Evolutionary conservation across 1,139 yeast species (phyloP).

Genomic region (Candida smagusa): DNA sequence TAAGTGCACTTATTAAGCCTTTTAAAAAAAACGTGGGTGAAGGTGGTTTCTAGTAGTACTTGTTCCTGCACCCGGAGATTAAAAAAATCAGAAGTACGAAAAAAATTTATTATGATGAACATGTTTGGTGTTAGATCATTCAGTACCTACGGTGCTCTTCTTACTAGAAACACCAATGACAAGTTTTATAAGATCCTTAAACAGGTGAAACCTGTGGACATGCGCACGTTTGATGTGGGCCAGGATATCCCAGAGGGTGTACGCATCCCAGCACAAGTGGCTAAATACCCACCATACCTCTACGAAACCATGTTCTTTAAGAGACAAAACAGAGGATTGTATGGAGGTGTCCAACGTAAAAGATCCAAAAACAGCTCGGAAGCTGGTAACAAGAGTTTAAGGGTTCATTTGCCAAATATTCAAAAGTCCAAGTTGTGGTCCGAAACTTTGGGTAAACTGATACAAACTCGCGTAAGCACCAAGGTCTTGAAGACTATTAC

Average conservation of each 20-base stretch:
- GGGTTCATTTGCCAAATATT: constrained; percentile 82
- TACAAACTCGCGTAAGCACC: constrained; percentile 67
- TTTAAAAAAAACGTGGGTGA: too few relatives aligned
- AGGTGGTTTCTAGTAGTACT: neutral
- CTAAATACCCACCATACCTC: constrained; percentile 71
- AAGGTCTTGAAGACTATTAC: constrained; percentile 81
- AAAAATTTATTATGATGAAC: too few relatives aligned
- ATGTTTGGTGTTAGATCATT: constrained; percentile 5
- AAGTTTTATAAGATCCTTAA: constrained; percentile 39
- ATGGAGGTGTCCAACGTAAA: constrained; percentile 82
- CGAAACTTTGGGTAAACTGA: constrained; percentile 59
- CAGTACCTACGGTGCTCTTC: constrained; percentile 5
- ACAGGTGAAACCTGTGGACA: constrained; percentile 38
- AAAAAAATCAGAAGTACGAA: neutral
- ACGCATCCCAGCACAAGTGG: constrained; percentile 45
- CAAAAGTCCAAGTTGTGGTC: constrained; percentile 79
- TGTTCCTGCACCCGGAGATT: too few relatives aligned
- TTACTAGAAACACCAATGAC: constrained; percentile 16
- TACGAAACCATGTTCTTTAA: constrained; percentile 76
- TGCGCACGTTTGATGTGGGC: constrained; percentile 35
- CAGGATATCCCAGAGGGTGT: constrained; percentile 28
- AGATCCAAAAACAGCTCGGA: constrained; percentile 80
- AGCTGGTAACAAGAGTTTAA: constrained; percentile 64
- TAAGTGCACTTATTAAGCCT: too few relatives aligned
- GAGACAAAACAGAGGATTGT: constrained; percentile 82